Evolutionary conservation across 2,329 filamentous ascomycete species (phyloP).

Genomic region (Orbilia ellipsospora): DNA sequence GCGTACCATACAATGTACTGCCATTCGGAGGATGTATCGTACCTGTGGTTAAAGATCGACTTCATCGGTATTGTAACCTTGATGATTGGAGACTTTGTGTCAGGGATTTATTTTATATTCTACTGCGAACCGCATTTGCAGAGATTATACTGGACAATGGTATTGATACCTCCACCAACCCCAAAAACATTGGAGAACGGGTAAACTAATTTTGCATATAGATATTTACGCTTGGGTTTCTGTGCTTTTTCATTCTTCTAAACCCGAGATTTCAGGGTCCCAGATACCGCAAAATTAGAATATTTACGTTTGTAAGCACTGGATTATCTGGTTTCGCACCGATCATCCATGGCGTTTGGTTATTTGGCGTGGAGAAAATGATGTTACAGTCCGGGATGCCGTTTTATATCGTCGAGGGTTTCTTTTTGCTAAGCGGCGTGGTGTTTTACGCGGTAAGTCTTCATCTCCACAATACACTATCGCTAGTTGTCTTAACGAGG

Average conservation of each 20-base stretch:
- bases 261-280: conserved; percentile 62
- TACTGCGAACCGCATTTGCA: conserved; percentile 62
- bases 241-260: conserved; percentile 62
- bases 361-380: conserved; percentile 62
- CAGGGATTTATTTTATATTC: conserved; percentile 62
- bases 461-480: background rate
- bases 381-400: conserved; percentile 63
- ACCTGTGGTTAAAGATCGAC: conserved; percentile 63
- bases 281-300: conserved; percentile 62
- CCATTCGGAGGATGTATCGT: conserved; percentile 62
- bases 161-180: conserved; percentile 54
- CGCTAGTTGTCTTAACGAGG: background rate
- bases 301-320: conserved; percentile 62
- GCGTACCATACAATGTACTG: conserved; percentile 63
- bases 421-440: conserved; percentile 62
- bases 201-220: conserved; percentile 53
- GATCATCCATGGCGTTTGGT: conserved; percentile 61
- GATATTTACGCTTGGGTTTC: conserved; percentile 61
- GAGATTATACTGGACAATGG: conserved; percentile 62
- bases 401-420: conserved; percentile 64
- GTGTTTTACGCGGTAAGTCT: conserved; percentile 63
- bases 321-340: conserved; percentile 63
- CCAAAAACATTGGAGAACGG: background rate
- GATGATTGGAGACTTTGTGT: conserved; percentile 62
- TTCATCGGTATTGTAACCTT: conserved; percentile 63